Base-by-base conservation (phyloP, 2,329 filamentous ascomycete genomes). In the Pyrenochaeta sp. region DNA sequence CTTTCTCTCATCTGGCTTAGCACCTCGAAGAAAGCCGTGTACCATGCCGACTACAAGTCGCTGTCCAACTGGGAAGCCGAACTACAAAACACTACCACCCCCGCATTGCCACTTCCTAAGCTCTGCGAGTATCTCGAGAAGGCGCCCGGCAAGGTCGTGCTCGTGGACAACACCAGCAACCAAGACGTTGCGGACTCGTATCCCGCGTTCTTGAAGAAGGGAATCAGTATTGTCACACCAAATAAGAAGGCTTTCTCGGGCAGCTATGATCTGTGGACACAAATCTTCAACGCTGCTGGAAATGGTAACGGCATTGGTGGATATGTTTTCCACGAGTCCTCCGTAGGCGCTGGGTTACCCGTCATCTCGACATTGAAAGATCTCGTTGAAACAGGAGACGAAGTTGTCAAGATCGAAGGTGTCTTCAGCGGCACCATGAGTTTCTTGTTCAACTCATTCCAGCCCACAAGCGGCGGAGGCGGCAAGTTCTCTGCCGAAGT, bases 181-280 rank as follows among this genome's bases (percentile, higher is more conserved):
- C 87, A 93, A 61, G 86, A 88, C 53, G 81, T 99, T 20, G 94
- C 93, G 35, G 83, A 89, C 49, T 76, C 83, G 20, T 99, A 99
- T 73, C 92, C 94, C 1, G 72, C 81, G 32, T 89, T 96, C 72
- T 78, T 99, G 49, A 81, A 83, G 63, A 83, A 85, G 53, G 93
- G 92, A 9, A 86, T 99, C 72, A 93, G 85, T 72, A 85, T 99
- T 61, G 90, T 97, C 19, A 99, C 94, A 1, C 92, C 94, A 29
- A 99, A 97, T 81, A 99, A 99, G 80, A 99, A 99, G 76, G 93
- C 89, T 10, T 99, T 99, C 75, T 95, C 90, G 0, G 86, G 88
- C 44, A 85, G 83, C 31, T 85, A 89, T 63, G 79, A 84, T 59
- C 78, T 96, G 42, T 99, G 93, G 92, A 82, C 89, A 64, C 84